A percentile compares a stretch with the other conserved stretches of the same genome.
phyloP scores from a whole-genome alignment of 768 basidiomycete genomes.

The Mycena rosella region DNA sequence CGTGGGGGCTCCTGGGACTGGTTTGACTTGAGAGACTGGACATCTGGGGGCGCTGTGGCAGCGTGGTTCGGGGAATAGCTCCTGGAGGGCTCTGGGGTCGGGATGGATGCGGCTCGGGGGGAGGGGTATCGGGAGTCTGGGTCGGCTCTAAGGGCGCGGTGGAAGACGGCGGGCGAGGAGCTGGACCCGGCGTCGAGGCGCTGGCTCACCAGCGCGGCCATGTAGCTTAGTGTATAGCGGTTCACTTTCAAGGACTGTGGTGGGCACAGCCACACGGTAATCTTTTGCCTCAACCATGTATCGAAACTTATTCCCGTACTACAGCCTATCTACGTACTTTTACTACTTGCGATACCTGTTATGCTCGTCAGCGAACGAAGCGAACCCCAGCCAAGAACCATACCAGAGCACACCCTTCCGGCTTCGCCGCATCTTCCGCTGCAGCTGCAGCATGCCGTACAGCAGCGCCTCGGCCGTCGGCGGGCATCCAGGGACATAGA shows the following conservation, averaged over 20 bases:
- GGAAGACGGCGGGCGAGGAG: conserved; percentile 22
- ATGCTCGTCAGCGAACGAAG: conserved; percentile 10
- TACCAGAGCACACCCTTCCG: conserved; percentile 92
- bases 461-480: conserved; percentile 97
- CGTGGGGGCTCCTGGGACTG: conserved; percentile 53
- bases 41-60: conserved; percentile 44
- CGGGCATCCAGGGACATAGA: conserved; percentile 97
- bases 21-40: conserved; percentile 45
- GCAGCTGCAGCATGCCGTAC: conserved; percentile 96
- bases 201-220: conserved; percentile 15
- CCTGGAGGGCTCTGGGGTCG: conserved; percentile 16
- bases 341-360: conserved; percentile 70
- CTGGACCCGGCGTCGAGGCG: conserved; percentile 20
- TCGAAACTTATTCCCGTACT: conserved; percentile 5
- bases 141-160: conserved; percentile 26
- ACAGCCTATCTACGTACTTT: conserved; percentile 35
- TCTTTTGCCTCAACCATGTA: neutral
- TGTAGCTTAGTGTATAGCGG: no score
- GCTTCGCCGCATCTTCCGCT: conserved; percentile 94
- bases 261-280: conserved; percentile 1
- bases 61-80: conserved; percentile 31
- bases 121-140: conserved; percentile 35
- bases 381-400: conserved; percentile 36
- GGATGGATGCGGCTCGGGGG: conserved; percentile 16
- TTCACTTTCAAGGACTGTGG: no score